Conservation (phyloP, 441 rosid species). For the Brassica hybrid region DNA sequence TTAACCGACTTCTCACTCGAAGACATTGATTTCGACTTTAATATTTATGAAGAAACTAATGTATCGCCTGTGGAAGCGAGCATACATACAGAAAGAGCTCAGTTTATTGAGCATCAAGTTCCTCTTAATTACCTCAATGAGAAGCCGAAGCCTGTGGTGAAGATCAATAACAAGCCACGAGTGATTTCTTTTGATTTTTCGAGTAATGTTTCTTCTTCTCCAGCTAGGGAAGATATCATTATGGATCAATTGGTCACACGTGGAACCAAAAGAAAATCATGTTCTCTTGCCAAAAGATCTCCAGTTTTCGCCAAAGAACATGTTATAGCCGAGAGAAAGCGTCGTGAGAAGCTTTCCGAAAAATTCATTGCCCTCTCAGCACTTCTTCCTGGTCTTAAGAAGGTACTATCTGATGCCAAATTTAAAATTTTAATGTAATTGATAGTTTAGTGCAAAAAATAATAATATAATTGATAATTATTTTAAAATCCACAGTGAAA, state of each 20-base stretch:
- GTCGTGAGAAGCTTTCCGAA: slow-evolving; percentile 84
- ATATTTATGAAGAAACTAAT: slow-evolving; percentile 8
- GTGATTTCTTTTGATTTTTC: slow-evolving; percentile 32
- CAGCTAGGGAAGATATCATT: background rate
- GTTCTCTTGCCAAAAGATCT: slow-evolving; percentile 28
- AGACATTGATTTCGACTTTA: slow-evolving; percentile 41
- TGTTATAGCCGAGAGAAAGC: slow-evolving; percentile 84
- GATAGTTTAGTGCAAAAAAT: background rate
- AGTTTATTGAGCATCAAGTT: slow-evolving; percentile 13
- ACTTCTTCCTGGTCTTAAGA: slow-evolving; percentile 83
- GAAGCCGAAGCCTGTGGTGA: slow-evolving; percentile 21
- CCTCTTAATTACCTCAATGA: background rate
- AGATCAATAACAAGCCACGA: slow-evolving; percentile 29
- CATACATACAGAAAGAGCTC: slow-evolving; percentile 12
- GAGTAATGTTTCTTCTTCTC: slow-evolving; percentile 28
- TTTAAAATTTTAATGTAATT: background rate
- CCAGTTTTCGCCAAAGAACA: slow-evolving; percentile 56
- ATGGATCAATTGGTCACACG: slow-evolving; percentile 14
- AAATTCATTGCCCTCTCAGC: slow-evolving; percentile 80
- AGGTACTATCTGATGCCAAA: slow-evolving; percentile 50
- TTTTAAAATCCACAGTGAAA: background rate
- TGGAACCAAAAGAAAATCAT: slow-evolving; percentile 34
- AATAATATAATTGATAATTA: background rate
- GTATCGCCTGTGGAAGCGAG: background rate
- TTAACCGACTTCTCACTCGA: slow-evolving; percentile 36